Evolutionary conservation across 2,329 filamentous ascomycete species (phyloP), one percentile per base, ranked within the genome.

Genomic region (Colletotrichum cordylinicola): DNA sequence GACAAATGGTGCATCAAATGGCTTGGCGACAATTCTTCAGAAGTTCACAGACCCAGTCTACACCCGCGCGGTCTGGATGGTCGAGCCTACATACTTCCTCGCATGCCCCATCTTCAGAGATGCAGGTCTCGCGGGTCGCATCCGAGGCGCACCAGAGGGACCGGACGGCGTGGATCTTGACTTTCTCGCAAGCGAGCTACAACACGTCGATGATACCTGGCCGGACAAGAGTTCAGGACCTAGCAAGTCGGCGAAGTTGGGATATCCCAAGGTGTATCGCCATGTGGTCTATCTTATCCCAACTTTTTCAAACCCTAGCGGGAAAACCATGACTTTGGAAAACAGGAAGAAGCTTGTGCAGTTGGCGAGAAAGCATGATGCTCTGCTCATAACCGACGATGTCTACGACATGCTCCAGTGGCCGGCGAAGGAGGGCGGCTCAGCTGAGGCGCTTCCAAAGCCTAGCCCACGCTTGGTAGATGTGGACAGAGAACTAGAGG

Each of bases 361-460:
- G 13, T 84, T 98, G 8, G 96, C 96, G 0, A 90, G 96, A 70
- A 88, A 92, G 75, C 92, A 94, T 82, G 93, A 98, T 82, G 95
- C 95, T 7, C 89, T 98, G 16, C 85, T 98, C 69, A 89, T 98
- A 29, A 91, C 91, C 61, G 96, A 98, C 85, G 96, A 98, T 83
- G 96, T 98, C 9, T 98, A 98, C 82, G 96, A 98, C 82, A 94
- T 96, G 78, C 88, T 98, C 6, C 94, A 96, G 82, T 98, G 96
- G 95, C 90, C 77, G 8, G 72, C 62, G 35, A 77, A 67, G 15
- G 72, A 31, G 33, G 60, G 66, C 3, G 12, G 37, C 8, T 65
- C 77, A 8, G 13, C 80, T 35, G 65, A 80, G 80, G 39, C 83
- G 84, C 33, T 86, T 82, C 77, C 78, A 48, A 68, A 73, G 58